Conservation (phyloP, 2,329 filamentous ascomycete genomes). For the Thelonectria blattea region DNA sequence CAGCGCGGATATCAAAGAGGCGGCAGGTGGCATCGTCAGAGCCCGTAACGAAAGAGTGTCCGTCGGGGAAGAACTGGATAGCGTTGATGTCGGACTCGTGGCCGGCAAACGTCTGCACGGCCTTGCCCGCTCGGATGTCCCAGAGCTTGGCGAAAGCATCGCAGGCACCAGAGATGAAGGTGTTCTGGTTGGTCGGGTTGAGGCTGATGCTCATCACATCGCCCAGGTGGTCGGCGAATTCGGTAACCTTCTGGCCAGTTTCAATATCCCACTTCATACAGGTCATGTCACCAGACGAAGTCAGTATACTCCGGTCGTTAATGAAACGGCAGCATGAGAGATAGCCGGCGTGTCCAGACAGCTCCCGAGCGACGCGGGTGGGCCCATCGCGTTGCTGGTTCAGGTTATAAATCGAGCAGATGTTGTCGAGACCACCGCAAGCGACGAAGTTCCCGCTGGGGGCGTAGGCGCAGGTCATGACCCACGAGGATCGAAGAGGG, state of each 20-base stretch:
- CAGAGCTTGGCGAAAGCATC: constrained; percentile 98
- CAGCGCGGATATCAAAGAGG: constrained; percentile 96
- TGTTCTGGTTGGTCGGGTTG: constrained; percentile 98
- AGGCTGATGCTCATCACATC: constrained; percentile 99
- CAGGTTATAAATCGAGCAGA: constrained; percentile 99
- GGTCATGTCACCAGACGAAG: constrained; percentile 98
- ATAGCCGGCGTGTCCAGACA: constrained; percentile 96
- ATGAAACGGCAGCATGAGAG: constrained; percentile 98
- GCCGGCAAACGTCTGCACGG: constrained; percentile 96
- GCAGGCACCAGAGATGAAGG: constrained; percentile 98
- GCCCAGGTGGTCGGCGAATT: constrained; percentile 97
- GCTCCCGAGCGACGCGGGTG: constrained; percentile 90
- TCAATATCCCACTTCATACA: constrained; percentile 99
- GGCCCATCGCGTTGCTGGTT: constrained; percentile 95
- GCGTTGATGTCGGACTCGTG: constrained; percentile 99
- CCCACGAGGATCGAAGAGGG: constrained; percentile 95
- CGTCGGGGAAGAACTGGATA: constrained; percentile 99
- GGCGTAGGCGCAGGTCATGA: constrained; percentile 99
- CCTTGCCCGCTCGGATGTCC: constrained; percentile 98
- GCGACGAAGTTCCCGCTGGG: constrained; percentile 98
- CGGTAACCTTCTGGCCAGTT: constrained; percentile 94
- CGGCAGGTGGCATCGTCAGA: constrained; percentile 98
- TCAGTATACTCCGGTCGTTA: constrained; percentile 96
- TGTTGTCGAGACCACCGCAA: constrained; percentile 98
- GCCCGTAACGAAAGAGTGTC: constrained; percentile 96